Conservation (phyloP, 106 monocot genomes). For the Acorus calamus region DNA sequence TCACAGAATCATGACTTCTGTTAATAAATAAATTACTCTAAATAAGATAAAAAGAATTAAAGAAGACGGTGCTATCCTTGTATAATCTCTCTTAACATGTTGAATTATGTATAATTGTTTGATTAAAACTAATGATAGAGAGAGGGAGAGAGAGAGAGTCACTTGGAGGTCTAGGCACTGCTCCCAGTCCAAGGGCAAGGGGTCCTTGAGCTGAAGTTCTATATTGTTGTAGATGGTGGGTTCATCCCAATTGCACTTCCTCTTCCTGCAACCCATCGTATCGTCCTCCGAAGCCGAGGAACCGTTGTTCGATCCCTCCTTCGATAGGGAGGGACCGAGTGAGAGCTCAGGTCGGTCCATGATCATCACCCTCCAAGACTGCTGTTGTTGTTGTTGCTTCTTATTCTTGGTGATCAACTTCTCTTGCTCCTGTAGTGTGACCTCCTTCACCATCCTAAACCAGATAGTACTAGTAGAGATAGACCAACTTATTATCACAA, state of each 20-base stretch:
- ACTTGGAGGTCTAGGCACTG: conserved; percentile 68
- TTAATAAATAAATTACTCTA: no score
- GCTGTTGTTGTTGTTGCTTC: not conserved
- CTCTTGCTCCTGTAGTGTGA: conserved; percentile 5
- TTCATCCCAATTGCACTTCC: conserved; percentile 43
- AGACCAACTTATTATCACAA: not conserved
- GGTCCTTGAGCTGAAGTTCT: conserved; percentile 47
- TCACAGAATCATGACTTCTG: no score
- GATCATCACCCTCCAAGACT: not conserved
- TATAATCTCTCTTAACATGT: no score
- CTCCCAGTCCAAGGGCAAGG: conserved; percentile 70
- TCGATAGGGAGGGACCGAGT: conserved; percentile 27
- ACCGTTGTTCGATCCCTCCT: conserved; percentile 3
- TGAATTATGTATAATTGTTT: no score
- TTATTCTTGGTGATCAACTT: conserved; percentile 2
- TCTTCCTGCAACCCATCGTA: conserved; percentile 27
- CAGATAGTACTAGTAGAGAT: not conserved
- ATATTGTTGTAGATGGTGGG: conserved; percentile 15
- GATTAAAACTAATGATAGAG: conserved; percentile 1
- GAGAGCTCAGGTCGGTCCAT: conserved; percentile 46
- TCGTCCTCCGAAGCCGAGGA: conserved; percentile 38
- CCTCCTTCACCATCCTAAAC: conserved; percentile 9
- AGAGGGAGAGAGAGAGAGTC: conserved; percentile 7
- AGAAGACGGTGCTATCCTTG: no score
- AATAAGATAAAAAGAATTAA: no score